Percentiles rank a stretch among this genome's conserved stretches.
Conservation (phyloP, 129 eudicot species). For the Chrysanthemum lavandulifolium region DNA sequence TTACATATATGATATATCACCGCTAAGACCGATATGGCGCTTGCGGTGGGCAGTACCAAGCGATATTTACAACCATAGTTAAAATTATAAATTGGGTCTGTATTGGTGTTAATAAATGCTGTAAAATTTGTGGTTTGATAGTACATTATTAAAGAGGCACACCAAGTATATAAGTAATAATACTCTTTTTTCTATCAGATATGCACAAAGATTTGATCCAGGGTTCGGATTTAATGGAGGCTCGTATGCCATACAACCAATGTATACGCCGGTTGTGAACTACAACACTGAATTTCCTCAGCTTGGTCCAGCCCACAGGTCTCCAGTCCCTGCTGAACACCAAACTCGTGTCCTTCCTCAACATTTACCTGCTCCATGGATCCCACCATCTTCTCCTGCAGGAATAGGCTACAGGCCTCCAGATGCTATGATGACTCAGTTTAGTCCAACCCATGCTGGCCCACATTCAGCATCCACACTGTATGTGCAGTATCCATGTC, state of each 20-base stretch:
- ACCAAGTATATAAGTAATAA: background rate
- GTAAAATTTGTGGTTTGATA: too few relatives aligned
- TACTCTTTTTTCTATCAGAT: slow-evolving; percentile 44
- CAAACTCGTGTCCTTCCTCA: slow-evolving; percentile 68
- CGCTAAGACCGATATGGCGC: too few relatives aligned
- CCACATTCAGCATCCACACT: slow-evolving; percentile 65
- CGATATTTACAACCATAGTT: too few relatives aligned
- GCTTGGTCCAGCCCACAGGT: slow-evolving; percentile 78
- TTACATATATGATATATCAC: too few relatives aligned
- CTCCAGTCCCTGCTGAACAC: slow-evolving; percentile 63
- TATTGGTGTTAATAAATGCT: too few relatives aligned
- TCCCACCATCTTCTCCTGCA: slow-evolving; percentile 68
- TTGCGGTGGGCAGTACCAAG: too few relatives aligned
- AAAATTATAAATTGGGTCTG: too few relatives aligned
- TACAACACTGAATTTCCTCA: slow-evolving; percentile 97
- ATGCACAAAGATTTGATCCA: slow-evolving; percentile 95
- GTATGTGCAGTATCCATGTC: slow-evolving; percentile 82
- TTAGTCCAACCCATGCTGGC: slow-evolving; percentile 58
- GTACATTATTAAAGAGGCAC: too few relatives aligned
- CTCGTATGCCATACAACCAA: slow-evolving; percentile 75
- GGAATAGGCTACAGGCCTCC: slow-evolving; percentile 85
- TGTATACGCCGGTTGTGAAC: slow-evolving; percentile 87
- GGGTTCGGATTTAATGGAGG: slow-evolving; percentile 95
- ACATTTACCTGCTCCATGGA: slow-evolving; percentile 78
- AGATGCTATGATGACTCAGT: slow-evolving; percentile 76